Evolutionary conservation across 345 rosid genomes (phyloP), one percentile per base, ranked within the genome.

Genomic region (Ailanthus altissimus): DNA sequence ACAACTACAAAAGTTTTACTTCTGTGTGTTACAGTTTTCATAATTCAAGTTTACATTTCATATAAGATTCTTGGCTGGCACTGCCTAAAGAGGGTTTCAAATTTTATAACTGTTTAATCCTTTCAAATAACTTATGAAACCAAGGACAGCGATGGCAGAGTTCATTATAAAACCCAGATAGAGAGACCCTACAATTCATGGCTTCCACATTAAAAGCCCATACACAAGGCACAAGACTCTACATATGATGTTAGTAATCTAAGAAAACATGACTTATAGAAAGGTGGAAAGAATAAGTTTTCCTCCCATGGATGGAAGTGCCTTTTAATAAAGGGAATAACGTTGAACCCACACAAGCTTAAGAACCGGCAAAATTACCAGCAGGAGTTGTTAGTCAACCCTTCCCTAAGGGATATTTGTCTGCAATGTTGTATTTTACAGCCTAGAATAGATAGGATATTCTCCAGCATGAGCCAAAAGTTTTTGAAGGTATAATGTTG

Each of bases 401-500:
- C 0, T 42, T 20, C 32, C 5, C 7, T 42, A 38, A 38, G 12
- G 25, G 47, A 51, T 6, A 36, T 63, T 63, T 46, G 18, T 38
- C 67, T 8, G 25, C 40, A n/a, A 63, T 40, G 46, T 32, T 61
- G n/a, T 49, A 49, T 26, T 68, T 49, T 32, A 51, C 13, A 1
- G 56, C 47, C 8, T 26, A 43, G 40, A 51, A 70, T 10, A 32
- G 60, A 69, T 49, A 47, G 8, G 73, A 69, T 15, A 26, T 16
- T 40, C 59, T 70, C 46, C 73, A 50, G 28, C 60, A 70, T 26
- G 26, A 4, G 4, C 73, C 60, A 70, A 18, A 21, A 32, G 60
- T 51, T 26, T 70, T n/a, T 61, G 53, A 36, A 47, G 61, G 72
- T 28, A 57, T 42, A 70, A 32, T 61, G 66, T 28, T 16, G n/a